Conservation (phyloP, 768 basidiomycete genomes). For the Kwoniella europaea region DNA sequence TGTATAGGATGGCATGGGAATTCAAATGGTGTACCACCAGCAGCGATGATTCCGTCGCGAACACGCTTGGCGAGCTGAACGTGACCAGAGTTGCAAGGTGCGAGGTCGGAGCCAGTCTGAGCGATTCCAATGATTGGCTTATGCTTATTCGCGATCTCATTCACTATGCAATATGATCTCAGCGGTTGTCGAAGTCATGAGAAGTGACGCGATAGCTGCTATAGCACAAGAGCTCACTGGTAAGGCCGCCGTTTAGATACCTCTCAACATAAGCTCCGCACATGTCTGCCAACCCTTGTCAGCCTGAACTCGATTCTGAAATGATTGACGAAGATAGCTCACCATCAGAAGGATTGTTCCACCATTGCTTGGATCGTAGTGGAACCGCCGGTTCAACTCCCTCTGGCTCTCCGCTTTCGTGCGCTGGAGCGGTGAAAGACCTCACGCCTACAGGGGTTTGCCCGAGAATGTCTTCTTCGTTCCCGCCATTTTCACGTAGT, state of each 20-base stretch:
- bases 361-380: constrained; percentile 49
- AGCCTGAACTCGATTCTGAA: neutral
- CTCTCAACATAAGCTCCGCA: constrained; percentile 43
- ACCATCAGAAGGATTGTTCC: constrained; percentile 47
- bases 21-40: constrained; percentile 57
- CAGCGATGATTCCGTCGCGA: constrained; percentile 56
- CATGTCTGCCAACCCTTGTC: constrained; percentile 35
- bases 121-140: constrained; percentile 55
- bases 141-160: constrained; percentile 44
- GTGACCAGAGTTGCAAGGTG: constrained; percentile 56
- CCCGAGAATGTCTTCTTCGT: neutral
- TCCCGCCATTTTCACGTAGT: neutral
- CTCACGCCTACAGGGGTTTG: neutral
- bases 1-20: constrained; percentile 59
- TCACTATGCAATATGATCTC: constrained; percentile 34
- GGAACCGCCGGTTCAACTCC: constrained; percentile 50
- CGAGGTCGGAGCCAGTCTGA: constrained; percentile 55
- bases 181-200: too few relatives aligned
- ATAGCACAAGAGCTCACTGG: constrained; percentile 6
- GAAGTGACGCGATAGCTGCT: too few relatives aligned
- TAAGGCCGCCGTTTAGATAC: constrained; percentile 47
- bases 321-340: constrained; percentile 4
- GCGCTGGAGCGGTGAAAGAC: constrained; percentile 42
- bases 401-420: constrained; percentile 19
- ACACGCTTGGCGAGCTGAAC: constrained; percentile 55